Conservation (phyloP, 2,329 filamentous ascomycete species). For the Scortechinia acanthostroma region DNA sequence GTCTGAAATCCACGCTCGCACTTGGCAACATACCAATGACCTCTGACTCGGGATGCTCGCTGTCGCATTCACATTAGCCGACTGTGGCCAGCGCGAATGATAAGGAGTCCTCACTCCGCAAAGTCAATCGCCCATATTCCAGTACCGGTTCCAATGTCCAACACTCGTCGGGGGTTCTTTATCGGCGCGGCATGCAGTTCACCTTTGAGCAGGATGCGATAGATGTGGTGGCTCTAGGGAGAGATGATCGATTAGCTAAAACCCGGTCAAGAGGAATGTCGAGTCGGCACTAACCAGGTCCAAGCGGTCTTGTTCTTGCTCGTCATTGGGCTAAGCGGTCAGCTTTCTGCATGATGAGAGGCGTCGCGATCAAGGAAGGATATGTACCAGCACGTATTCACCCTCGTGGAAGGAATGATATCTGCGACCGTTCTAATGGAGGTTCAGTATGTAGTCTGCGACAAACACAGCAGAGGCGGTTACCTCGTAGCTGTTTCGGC, state of each 20-base stretch:
- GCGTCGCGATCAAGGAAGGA: too few relatives aligned
- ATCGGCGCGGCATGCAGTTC: constrained; percentile 34
- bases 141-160: constrained; percentile 43
- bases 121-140: constrained; percentile 43
- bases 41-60: constrained; percentile 24
- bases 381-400: background rate
- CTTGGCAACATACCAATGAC: constrained; percentile 28
- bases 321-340: background rate
- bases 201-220: constrained; percentile 29
- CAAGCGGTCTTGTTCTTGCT: constrained; percentile 16
- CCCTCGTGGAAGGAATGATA: constrained; percentile 2
- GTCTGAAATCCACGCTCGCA: background rate
- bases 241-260: background rate
- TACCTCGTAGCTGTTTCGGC: constrained; percentile 2
- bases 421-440: constrained; percentile 1
- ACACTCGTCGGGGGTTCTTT: constrained; percentile 24
- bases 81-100: constrained; percentile 2
- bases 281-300: constrained; percentile 12
- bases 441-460: background rate
- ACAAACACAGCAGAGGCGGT: background rate
- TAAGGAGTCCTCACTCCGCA: constrained; percentile 14
- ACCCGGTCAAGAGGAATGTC: background rate
- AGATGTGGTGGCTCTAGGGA: constrained; percentile 19
- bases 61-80: constrained; percentile 6
- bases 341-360: background rate